Evolutionary conservation across 2,329 filamentous ascomycete species (phyloP).

Genomic region (Trichoderma brevicompactum): DNA sequence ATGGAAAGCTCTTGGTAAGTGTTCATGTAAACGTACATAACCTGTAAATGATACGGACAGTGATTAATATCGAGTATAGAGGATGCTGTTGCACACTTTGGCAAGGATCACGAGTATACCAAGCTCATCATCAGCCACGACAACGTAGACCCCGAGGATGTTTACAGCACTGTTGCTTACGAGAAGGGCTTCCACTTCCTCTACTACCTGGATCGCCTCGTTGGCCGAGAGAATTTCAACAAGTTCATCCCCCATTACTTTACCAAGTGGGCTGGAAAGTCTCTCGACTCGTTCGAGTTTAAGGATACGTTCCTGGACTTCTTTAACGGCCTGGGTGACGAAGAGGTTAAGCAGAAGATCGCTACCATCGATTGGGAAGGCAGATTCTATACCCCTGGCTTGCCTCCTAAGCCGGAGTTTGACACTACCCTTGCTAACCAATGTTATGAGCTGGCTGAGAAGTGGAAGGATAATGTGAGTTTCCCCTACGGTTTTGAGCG

Average conservation of each 20-base stretch:
- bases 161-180: slow-evolving; percentile 90
- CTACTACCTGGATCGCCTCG: slow-evolving; percentile 83
- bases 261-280: slow-evolving; percentile 79
- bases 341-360: slow-evolving; percentile 66
- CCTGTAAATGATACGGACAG: not conserved
- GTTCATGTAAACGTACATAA: not conserved
- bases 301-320: slow-evolving; percentile 85
- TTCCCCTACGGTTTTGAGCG: not conserved
- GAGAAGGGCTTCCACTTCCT: slow-evolving; percentile 97
- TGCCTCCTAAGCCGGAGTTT: slow-evolving; percentile 88
- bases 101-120: slow-evolving; percentile 87
- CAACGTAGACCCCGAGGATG: slow-evolving; percentile 91
- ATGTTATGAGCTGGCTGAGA: slow-evolving; percentile 79
- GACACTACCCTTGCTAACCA: slow-evolving; percentile 85
- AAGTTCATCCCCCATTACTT: slow-evolving; percentile 97
- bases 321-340: slow-evolving; percentile 70
- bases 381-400: slow-evolving; percentile 85
- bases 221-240: slow-evolving; percentile 87
- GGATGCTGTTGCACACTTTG: slow-evolving; percentile 78
- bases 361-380: slow-evolving; percentile 83
- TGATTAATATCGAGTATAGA: slow-evolving; percentile 47
- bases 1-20: slow-evolving; percentile 78
- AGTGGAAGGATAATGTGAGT: slow-evolving; percentile 71
- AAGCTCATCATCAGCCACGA: slow-evolving; percentile 87
- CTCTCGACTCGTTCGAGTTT: slow-evolving; percentile 93